Evolutionary conservation across 768 basidiomycete genomes (phyloP).

Genomic region (Xerocomellus dryophilus): DNA sequence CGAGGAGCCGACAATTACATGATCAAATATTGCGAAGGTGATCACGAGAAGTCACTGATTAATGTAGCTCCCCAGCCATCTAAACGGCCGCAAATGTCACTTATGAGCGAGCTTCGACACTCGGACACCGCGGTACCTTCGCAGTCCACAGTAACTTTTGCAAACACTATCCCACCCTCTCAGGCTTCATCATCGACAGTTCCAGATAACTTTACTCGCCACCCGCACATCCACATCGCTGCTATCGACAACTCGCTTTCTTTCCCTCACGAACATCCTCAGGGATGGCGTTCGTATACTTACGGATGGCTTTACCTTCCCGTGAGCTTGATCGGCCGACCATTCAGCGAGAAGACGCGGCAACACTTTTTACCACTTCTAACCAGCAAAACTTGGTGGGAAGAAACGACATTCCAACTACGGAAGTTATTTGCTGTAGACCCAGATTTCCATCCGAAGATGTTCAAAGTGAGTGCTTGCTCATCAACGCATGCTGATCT

Average conservation of each 20-base stretch:
- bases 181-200: slow-evolving; percentile 35
- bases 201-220: slow-evolving; percentile 46
- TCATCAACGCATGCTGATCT: not conserved
- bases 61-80: slow-evolving; percentile 76
- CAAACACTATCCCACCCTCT: slow-evolving; percentile 38
- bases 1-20: slow-evolving; percentile 86
- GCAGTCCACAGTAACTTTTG: slow-evolving; percentile 39
- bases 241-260: slow-evolving; percentile 93
- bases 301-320: slow-evolving; percentile 89
- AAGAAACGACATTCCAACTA: slow-evolving; percentile 76
- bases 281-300: slow-evolving; percentile 75
- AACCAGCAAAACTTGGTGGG: slow-evolving; percentile 87
- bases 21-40: slow-evolving; percentile 86
- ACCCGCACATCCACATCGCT: slow-evolving; percentile 85
- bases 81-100: slow-evolving; percentile 63
- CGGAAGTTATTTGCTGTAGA: slow-evolving; percentile 77
- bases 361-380: slow-evolving; percentile 79
- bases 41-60: slow-evolving; percentile 73
- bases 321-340: slow-evolving; percentile 78
- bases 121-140: slow-evolving; percentile 39
- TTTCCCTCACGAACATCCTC: slow-evolving; percentile 88
- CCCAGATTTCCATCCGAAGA: slow-evolving; percentile 85
- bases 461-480: slow-evolving; percentile 65
- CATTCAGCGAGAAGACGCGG: slow-evolving; percentile 80
- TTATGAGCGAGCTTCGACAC: slow-evolving; percentile 66